Base-by-base conservation (phyloP, 2,329 filamentous ascomycete species). In the Metarhizium album region DNA sequence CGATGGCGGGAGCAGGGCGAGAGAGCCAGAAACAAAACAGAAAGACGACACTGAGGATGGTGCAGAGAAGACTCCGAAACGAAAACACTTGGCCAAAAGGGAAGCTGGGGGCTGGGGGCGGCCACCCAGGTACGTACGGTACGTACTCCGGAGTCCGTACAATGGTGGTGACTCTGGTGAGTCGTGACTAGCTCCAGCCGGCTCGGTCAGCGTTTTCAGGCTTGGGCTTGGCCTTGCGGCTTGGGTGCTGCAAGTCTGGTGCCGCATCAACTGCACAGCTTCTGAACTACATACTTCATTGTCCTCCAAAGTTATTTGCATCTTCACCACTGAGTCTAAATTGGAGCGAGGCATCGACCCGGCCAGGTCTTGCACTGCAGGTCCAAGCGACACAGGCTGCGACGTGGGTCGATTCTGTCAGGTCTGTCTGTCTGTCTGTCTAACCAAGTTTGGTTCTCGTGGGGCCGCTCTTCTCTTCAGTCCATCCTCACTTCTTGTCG, bases 31-130 rank as follows among this genome's bases (percentile, higher is more conserved):
- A 49, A 40, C 16, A n/a, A 40, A 20, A 38, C 35, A n/a, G 37
- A 38, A 40, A 37, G 27, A 45, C n/a, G n/a, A n/a, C n/a, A n/a
- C n/a, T n/a, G n/a, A n/a, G n/a, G n/a, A n/a, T n/a, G 48, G 31
- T 46, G 43, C n/a, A 46, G 43, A 46, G 37, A 23, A 37, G 14
- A 24, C 16, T 45, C 37, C 27, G 35, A 23, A 14, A 31, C 16
- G 20, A n/a, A n/a, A n/a, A n/a, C n/a, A n/a, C 40, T 23, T 49
- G 38, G 29, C 20, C 40, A 45, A 45, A 27, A 8, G 47, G 40
- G 40, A 49, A 23, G 24, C 24, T 24, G 40, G 40, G 45, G 47
- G 47, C 37, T 45, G 47, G 47, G 46, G 47, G 37, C 38, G 27
- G 47, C 27, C 46, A 46, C 16, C 9, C 40, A 42, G 40, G 14